Conservation (phyloP, 2,329 filamentous ascomycete species). For the Ophiosphaerella narmari region DNA sequence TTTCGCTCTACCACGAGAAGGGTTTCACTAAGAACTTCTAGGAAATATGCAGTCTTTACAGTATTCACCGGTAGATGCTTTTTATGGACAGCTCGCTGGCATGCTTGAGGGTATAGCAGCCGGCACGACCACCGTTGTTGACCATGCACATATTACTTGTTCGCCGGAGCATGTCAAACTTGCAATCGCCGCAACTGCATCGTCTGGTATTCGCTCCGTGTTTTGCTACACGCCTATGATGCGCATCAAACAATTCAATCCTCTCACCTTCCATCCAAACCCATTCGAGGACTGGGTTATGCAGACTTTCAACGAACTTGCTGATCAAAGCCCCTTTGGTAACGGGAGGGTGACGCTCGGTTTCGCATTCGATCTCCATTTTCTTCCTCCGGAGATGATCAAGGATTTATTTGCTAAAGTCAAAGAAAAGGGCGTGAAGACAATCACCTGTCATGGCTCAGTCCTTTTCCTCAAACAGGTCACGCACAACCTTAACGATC, state of each 20-base stretch:
- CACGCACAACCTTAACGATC: slow-evolving; percentile 30
- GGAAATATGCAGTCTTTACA: slow-evolving; percentile 47
- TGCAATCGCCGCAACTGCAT: slow-evolving; percentile 48
- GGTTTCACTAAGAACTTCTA: slow-evolving; percentile 45
- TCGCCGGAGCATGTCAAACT: slow-evolving; percentile 26
- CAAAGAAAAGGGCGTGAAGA: slow-evolving; percentile 42
- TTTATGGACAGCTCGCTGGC: slow-evolving; percentile 44
- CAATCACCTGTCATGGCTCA: slow-evolving; percentile 51
- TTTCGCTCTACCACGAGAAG: slow-evolving; percentile 29
- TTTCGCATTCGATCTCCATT: slow-evolving; percentile 52
- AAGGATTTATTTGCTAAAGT: slow-evolving; percentile 46
- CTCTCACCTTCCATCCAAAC: slow-evolving; percentile 51
- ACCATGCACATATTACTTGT: slow-evolving; percentile 58
- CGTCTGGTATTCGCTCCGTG: slow-evolving; percentile 54
- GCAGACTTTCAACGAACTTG: slow-evolving; percentile 42
- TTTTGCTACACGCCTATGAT: slow-evolving; percentile 48
- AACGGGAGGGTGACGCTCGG: slow-evolving; percentile 48
- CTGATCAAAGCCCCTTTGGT: slow-evolving; percentile 27
- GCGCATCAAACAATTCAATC: slow-evolving; percentile 50
- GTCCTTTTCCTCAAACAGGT: slow-evolving; percentile 10
- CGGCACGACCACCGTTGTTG: slow-evolving; percentile 59
- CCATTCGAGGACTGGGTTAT: slow-evolving; percentile 54
- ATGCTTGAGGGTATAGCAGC: slow-evolving; percentile 58
- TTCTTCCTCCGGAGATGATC: slow-evolving; percentile 46
- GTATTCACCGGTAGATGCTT: slow-evolving; percentile 28